Percentiles rank a stretch among this genome's conserved stretches.
phyloP scores from a whole-genome alignment of 129 eudicot genomes.

The Flaveria ramosissima region DNA sequence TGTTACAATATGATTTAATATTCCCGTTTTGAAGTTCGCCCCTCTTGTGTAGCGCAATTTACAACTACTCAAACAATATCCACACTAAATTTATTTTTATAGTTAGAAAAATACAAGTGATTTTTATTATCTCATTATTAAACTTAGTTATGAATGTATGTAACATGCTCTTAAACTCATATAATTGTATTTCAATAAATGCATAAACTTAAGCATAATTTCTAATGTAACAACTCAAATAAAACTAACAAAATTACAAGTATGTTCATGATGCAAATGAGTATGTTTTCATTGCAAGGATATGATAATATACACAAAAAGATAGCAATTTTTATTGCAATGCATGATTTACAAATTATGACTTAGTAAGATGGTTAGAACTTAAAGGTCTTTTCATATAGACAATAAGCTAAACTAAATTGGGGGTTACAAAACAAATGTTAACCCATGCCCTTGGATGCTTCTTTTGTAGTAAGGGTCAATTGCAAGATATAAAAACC shows the following conservation, averaged over 20 bases:
- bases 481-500: conserved; percentile 11
- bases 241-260: neutral
- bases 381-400: conserved; percentile 7
- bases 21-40: too few relatives aligned
- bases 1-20: too few relatives aligned
- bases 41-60: too few relatives aligned
- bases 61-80: too few relatives aligned
- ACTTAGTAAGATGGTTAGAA: neutral
- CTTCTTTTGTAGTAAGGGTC: conserved; percentile 29
- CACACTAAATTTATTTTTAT: too few relatives aligned
- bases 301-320: neutral
- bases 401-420: neutral
- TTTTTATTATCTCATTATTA: too few relatives aligned
- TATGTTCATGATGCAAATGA: neutral
- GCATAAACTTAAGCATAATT: neutral
- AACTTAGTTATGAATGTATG: neutral
- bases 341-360: neutral
- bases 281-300: neutral
- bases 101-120: too few relatives aligned
- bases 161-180: neutral
- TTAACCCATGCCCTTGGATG: conserved; percentile 14
- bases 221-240: neutral
- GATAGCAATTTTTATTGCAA: too few relatives aligned
- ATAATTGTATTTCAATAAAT: neutral
- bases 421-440: conserved; percentile 11